Evolutionary conservation across 1,284 basidiomycete genomes (phyloP), one percentile per base, ranked within the genome.

Genomic region (Heliocybe sulcata): DNA sequence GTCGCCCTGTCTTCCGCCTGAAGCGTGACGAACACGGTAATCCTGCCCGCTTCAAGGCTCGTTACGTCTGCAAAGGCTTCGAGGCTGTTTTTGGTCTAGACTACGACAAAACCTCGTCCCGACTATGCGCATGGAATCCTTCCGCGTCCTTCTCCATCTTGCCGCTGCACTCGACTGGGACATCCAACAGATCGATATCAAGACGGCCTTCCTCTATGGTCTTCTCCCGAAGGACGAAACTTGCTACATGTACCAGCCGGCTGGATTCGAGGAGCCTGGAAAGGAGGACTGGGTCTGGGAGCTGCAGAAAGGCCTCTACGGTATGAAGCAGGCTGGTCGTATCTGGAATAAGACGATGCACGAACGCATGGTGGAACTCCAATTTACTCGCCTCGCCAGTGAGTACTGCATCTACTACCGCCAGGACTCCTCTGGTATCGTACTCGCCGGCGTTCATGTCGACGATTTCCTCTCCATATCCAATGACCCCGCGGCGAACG

Each of bases 161-260:
- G 74, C 70, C 4, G 70, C 72, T 9, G 16, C 53, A 2, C 49
- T 63, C 0, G 65, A 68, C 45, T 74, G 73, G 65, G 67, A 73
- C n/a, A 53, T 72, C 1, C 63, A 69, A 25, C 72, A 76, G 45
- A 62, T 77, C 2, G 74, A 83, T 56, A 64, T 81, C 47, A 75
- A 76, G 35, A 76, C 70, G 0, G 77, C 77, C 0, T 81, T 73
- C 58, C 64, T 77, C 0, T 71, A 77, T 59, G 73, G 73, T 1
- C 42, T 64, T 0, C 65, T 81, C 0, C 59, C 61, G 20, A 55
- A 64, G 3, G 63, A 73, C 0, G 72, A 77, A 49, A 63, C 65
- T 1, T 63, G 76, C 31, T 76, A 72, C 55, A 66, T 77, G 61
- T 58, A 69, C n/a, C 72, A 74, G 54, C 73, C 70, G 0, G 47